These are phyloP conservation scores for Basidiobolus heterosporus DNA, from an alignment of 371 early-diverging fungal genomes.

Conservation along the genomic window DNA sequence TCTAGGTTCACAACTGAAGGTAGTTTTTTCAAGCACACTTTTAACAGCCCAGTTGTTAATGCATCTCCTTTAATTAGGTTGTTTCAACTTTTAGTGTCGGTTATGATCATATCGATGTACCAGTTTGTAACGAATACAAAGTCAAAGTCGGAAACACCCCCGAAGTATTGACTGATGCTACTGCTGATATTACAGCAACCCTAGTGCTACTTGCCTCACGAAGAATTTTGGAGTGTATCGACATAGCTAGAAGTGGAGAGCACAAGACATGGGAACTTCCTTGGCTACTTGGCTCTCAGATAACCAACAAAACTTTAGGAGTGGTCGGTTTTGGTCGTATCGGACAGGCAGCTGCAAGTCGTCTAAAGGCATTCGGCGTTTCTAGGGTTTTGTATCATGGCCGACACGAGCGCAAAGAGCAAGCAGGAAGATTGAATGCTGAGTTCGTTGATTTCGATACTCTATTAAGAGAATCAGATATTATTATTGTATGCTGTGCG, in stretches of 20 bases:
- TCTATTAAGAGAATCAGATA: conserved; percentile 44
- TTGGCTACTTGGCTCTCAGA: conserved; percentile 43
- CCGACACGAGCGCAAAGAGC: conserved; percentile 19
- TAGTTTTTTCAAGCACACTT: too few species aligned
- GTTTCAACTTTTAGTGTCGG: conserved; percentile 66
- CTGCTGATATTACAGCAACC: conserved; percentile 62
- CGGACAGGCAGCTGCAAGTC: conserved; percentile 51
- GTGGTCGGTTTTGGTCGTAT: conserved; percentile 76
- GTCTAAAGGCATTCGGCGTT: conserved; percentile 54
- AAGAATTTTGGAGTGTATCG: conserved; percentile 5
- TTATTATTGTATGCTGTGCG: conserved; percentile 56
- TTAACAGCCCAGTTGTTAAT: too few species aligned
- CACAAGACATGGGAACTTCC: conserved; percentile 53
- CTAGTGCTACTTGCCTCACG: conserved; percentile 58
- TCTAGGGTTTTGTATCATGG: conserved; percentile 30
- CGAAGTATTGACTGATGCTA: conserved; percentile 73
- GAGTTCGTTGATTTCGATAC: conserved; percentile 28
- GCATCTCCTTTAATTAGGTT: conserved; percentile 12
- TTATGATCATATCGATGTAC: conserved; percentile 61
- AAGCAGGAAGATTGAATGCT: conserved; percentile 15
- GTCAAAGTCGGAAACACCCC: conserved; percentile 68
- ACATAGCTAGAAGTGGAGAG: conserved; percentile 3
- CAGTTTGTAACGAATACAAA: conserved; percentile 22
- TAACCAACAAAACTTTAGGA: conserved; percentile 46
- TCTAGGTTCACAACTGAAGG: too few species aligned